A percentile compares a stretch with the other conserved stretches of the same genome.
Conservation (phyloP, 2,329 filamentous ascomycete species). For the Epicoccum nigrum region DNA sequence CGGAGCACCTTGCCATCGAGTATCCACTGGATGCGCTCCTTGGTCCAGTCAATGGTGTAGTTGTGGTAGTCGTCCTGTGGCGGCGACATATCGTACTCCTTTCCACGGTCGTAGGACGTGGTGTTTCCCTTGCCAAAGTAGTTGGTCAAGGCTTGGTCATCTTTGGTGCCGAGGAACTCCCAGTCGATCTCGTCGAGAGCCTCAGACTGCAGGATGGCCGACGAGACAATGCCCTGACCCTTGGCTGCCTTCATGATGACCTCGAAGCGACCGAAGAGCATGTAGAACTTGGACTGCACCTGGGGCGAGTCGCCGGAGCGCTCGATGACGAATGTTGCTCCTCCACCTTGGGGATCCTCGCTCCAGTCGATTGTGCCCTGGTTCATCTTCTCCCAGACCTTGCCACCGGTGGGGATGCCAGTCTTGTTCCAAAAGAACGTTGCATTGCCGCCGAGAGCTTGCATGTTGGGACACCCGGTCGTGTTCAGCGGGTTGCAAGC, state of each 20-base stretch:
- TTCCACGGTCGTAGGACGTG: conserved; percentile 57
- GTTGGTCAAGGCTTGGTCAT: conserved; percentile 55
- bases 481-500: conserved; percentile 77
- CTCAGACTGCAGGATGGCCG: conserved; percentile 58
- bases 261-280: conserved; percentile 61
- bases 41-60: conserved; percentile 68
- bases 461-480: conserved; percentile 70
- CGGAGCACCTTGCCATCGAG: conserved; percentile 68
- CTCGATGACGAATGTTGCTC: conserved; percentile 70
- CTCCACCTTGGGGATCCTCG: conserved; percentile 58
- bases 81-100: conserved; percentile 37
- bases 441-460: conserved; percentile 69
- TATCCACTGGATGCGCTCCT: conserved; percentile 67
- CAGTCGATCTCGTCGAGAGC: conserved; percentile 62
- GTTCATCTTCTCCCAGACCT: conserved; percentile 68
- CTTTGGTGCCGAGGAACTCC: conserved; percentile 52
- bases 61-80: conserved; percentile 49
- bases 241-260: conserved; percentile 55
- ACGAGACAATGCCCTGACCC: conserved; percentile 58
- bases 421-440: conserved; percentile 60
- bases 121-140: conserved; percentile 63
- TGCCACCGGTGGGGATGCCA: conserved; percentile 43
- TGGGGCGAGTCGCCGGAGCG: conserved; percentile 77
- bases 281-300: conserved; percentile 66
- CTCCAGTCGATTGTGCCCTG: conserved; percentile 69